These are phyloP conservation scores for Candida insectorum DNA, from an alignment of 805 yeast genomes.

Conservation along the genomic window DNA sequence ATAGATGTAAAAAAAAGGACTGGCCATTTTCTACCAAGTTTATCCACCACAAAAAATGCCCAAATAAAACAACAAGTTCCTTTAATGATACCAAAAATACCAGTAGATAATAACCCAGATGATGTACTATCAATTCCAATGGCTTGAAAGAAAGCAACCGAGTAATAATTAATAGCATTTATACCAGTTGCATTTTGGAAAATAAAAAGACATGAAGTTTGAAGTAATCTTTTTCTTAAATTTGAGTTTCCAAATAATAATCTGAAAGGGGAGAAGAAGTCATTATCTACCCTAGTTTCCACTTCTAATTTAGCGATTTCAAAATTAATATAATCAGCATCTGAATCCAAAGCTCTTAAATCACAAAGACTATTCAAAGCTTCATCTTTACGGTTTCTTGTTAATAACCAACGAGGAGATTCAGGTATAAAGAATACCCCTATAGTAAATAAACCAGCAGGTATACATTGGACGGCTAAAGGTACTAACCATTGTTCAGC, in stretches of 20 bases:
- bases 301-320: slow-evolving; percentile 30
- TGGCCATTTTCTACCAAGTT: slow-evolving; percentile 43
- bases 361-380: slow-evolving; percentile 33
- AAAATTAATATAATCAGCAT: slow-evolving; percentile 37
- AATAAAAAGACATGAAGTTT: slow-evolving; percentile 37
- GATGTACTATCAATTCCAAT: slow-evolving; percentile 46
- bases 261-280: slow-evolving; percentile 38
- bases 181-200: slow-evolving; percentile 49
- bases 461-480: slow-evolving; percentile 45
- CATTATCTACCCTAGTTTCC: slow-evolving; percentile 30
- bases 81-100: slow-evolving; percentile 50
- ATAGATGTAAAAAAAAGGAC: slow-evolving; percentile 31
- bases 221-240: slow-evolving; percentile 31
- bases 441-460: slow-evolving; percentile 38
- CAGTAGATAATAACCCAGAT: slow-evolving; percentile 49
- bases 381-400: slow-evolving; percentile 28
- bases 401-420: slow-evolving; percentile 44
- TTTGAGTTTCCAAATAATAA: slow-evolving; percentile 26
- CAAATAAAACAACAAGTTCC: slow-evolving; percentile 42
- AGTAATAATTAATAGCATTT: slow-evolving; percentile 50
- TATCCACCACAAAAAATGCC: slow-evolving; percentile 45
- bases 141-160: slow-evolving; percentile 49
- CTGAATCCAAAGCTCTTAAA: slow-evolving; percentile 34
- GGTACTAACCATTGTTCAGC: slow-evolving; percentile 47
- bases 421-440: slow-evolving; percentile 41